These are phyloP conservation scores for Acanthamoeba sp. DNA, from an alignment of 208 protist genomes.

Conservation along the genomic window DNA sequence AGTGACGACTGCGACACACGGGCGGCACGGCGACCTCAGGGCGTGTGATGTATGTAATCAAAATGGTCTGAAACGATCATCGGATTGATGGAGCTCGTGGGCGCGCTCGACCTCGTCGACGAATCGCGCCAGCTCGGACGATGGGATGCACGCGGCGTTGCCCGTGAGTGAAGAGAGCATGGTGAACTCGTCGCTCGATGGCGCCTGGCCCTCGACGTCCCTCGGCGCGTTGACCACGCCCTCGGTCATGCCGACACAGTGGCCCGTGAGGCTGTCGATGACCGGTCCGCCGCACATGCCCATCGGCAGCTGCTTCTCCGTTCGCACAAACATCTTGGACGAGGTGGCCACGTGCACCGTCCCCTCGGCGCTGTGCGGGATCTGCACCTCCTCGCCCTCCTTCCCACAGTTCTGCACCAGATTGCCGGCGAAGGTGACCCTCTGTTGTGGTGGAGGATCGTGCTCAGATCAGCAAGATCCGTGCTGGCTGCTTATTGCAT, in stretches of 20 bases:
- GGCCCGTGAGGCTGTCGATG: background rate
- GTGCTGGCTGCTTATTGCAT: background rate
- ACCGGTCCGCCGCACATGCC: slow-evolving; percentile 74
- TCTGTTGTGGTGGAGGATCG: background rate
- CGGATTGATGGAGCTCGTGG: background rate
- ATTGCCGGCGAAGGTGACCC: slow-evolving; percentile 5
- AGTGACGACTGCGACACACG: too few relatives aligned
- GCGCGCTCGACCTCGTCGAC: background rate
- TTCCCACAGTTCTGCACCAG: slow-evolving; percentile 49
- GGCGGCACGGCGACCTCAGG: too few relatives aligned
- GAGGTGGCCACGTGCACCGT: slow-evolving; percentile 33
- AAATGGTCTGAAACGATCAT: too few relatives aligned
- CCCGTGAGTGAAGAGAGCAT: slow-evolving; percentile 31
- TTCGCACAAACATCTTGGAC: slow-evolving; percentile 53
- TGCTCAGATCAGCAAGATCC: background rate
- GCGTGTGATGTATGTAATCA: too few relatives aligned
- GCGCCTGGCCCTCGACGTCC: background rate
- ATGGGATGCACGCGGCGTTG: slow-evolving; percentile 28
- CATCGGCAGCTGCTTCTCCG: slow-evolving; percentile 70
- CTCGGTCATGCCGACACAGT: slow-evolving; percentile 63
- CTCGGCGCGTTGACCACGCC: slow-evolving; percentile 44
- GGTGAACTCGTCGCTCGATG: slow-evolving; percentile 23
- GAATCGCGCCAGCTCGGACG: background rate
- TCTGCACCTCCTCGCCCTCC: slow-evolving; percentile 50
- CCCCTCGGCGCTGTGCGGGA: slow-evolving; percentile 5